Conservation (phyloP, 2,329 filamentous ascomycete species). For the Cercospora zeina region DNA sequence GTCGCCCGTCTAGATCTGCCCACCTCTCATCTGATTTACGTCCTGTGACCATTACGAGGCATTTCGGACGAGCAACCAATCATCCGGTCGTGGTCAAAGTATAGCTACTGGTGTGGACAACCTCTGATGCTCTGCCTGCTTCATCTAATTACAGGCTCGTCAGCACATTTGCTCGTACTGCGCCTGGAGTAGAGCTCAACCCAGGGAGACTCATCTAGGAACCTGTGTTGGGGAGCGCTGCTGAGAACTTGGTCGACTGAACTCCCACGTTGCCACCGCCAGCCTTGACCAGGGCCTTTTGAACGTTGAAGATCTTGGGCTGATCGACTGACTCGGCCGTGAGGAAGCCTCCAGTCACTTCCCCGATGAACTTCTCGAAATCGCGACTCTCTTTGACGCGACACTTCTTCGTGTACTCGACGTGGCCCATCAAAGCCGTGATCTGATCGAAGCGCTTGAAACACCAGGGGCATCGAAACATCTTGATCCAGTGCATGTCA, state of each 20-base stretch:
- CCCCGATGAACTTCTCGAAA: constrained; percentile 42
- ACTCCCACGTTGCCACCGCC: constrained; percentile 6
- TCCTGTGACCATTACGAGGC: constrained; percentile 5
- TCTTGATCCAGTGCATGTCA: constrained; percentile 41
- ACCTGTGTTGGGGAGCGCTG: constrained; percentile 1
- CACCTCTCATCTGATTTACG: neutral
- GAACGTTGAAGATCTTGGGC: constrained; percentile 27
- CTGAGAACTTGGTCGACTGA: constrained; percentile 3
- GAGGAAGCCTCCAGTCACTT: constrained; percentile 48
- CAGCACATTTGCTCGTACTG: neutral
- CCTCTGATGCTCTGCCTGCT: neutral
- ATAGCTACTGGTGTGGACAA: neutral
- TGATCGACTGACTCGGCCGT: constrained; percentile 24
- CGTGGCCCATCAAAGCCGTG: constrained; percentile 45
- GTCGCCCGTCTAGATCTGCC: neutral
- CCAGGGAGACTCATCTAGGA: neutral
- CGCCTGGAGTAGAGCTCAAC: neutral
- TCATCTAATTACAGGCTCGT: neutral
- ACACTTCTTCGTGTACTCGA: constrained; percentile 43
- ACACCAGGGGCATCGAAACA: constrained; percentile 46
- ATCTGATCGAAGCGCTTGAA: constrained; percentile 44
- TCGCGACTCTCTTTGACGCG: constrained; percentile 41
- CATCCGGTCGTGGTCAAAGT: neutral
- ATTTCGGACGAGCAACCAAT: neutral
- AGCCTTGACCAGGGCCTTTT: constrained; percentile 14